phyloP scores from a whole-genome alignment of 192 early-diverging fungal species.

The Umbelopsis sp. region DNA sequence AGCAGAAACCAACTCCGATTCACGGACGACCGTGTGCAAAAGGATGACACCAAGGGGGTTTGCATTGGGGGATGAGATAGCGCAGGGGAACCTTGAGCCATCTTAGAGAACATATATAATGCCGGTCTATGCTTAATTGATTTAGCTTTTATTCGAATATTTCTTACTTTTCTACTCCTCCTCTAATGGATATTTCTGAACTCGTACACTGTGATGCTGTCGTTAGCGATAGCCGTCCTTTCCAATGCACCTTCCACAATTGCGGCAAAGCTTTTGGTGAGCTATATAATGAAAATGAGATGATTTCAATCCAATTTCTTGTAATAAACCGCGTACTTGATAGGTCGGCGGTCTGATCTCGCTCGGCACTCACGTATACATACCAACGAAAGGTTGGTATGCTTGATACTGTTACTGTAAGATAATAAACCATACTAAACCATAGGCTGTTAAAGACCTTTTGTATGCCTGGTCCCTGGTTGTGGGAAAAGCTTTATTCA shows the following conservation, averaged over 20 bases:
- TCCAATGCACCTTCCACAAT: slow-evolving; percentile 59
- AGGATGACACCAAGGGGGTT: slow-evolving; percentile 10
- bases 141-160: background rate
- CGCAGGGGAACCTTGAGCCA: background rate
- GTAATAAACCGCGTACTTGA: background rate
- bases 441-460: slow-evolving; percentile 53
- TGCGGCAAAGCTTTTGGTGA: slow-evolving; percentile 72
- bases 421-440: background rate
- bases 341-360: slow-evolving; percentile 67
- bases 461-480: slow-evolving; percentile 59
- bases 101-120: background rate
- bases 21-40: slow-evolving; percentile 19
- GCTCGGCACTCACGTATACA: slow-evolving; percentile 80
- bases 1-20: slow-evolving; percentile 8
- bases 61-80: background rate
- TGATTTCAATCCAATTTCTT: too few species aligned
- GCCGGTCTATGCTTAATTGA: background rate
- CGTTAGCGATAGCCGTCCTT: slow-evolving; percentile 51
- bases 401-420: background rate
- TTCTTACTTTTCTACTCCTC: background rate
- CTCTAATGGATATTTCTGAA: slow-evolving; percentile 62
- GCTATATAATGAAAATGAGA: too few species aligned
- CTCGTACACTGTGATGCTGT: slow-evolving; percentile 56
- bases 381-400: slow-evolving; percentile 69
- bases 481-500: slow-evolving; percentile 86